These are phyloP conservation scores for Anthracocystis panici-leucophaei DNA, from an alignment of 1,284 basidiomycete genomes.

Conservation along the genomic window DNA sequence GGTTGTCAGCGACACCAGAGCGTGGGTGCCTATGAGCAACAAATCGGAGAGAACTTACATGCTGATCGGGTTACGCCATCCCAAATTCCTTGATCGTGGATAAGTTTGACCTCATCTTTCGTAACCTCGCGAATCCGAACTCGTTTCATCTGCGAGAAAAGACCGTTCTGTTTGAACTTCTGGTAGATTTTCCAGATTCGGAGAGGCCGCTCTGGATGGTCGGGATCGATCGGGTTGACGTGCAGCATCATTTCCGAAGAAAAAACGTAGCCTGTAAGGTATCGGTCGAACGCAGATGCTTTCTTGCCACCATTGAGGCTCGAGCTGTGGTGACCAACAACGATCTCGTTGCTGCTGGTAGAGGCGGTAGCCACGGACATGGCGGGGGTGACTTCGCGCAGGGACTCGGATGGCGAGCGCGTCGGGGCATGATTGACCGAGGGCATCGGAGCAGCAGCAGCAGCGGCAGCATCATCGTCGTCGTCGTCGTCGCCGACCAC, in stretches of 20 bases:
- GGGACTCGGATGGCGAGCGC: conserved; percentile 13
- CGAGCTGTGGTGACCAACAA: conserved; percentile 2
- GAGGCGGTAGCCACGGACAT: conserved; percentile 31
- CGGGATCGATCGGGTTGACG: conserved; percentile 71
- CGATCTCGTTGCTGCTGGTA: conserved; percentile 7
- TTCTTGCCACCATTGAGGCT: background rate
- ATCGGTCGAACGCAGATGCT: conserved; percentile 11
- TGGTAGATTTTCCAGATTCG: conserved; percentile 85
- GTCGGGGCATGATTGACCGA: background rate
- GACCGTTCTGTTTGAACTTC: conserved; percentile 38
- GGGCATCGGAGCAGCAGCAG: background rate
- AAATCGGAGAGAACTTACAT: conserved; percentile 73
- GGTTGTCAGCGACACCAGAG: background rate
- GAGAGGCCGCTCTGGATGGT: conserved; percentile 88
- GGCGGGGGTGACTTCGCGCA: conserved; percentile 36
- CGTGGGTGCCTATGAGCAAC: background rate
- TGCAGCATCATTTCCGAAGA: conserved; percentile 89
- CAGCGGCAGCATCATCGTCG: conserved; percentile 1
- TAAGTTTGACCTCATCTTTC: conserved; percentile 83
- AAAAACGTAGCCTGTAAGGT: conserved; percentile 81
- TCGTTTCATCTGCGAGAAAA: conserved; percentile 80
- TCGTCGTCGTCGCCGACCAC: conserved; percentile 36
- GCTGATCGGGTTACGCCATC: conserved; percentile 84
- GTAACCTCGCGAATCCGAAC: conserved; percentile 81
- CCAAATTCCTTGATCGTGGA: conserved; percentile 91